Evolutionary conservation across 2,329 filamentous ascomycete species (phyloP).

Genomic region (Aspergillus spinulosporus): DNA sequence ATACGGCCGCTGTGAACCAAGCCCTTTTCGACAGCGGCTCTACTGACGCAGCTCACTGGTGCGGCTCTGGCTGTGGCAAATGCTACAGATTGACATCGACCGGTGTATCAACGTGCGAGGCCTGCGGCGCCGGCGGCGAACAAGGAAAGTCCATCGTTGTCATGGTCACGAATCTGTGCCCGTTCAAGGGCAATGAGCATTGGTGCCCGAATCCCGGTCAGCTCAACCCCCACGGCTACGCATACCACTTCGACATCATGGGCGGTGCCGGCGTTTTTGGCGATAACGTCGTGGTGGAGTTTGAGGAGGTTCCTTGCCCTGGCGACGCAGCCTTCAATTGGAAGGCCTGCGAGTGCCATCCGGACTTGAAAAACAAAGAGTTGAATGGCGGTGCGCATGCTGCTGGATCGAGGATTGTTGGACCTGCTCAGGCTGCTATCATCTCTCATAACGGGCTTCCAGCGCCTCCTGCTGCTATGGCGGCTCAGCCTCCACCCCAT

Average conservation of each 20-base stretch:
- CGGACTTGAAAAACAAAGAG: background rate
- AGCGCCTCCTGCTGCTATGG: background rate
- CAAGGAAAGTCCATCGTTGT: slow-evolving; percentile 27
- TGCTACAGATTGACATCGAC: slow-evolving; percentile 29
- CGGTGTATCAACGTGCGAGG: slow-evolving; percentile 20
- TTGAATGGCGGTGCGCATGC: background rate
- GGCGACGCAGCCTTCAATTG: background rate
- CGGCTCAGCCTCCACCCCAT: background rate
- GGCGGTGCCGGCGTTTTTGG: slow-evolving; percentile 1
- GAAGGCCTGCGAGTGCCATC: slow-evolving; percentile 13
- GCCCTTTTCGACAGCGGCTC: slow-evolving; percentile 24
- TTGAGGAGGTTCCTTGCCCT: slow-evolving; percentile 8
- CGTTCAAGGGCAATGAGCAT: slow-evolving; percentile 10
- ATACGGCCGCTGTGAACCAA: slow-evolving; percentile 28
- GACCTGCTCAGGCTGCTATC: background rate
- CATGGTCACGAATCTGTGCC: slow-evolving; percentile 20
- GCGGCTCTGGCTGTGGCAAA: slow-evolving; percentile 28
- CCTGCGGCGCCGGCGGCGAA: slow-evolving; percentile 25
- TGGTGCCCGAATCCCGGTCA: slow-evolving; percentile 10
- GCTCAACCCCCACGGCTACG: slow-evolving; percentile 8
- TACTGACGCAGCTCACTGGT: slow-evolving; percentile 23
- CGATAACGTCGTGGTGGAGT: slow-evolving; percentile 17
- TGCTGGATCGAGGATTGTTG: background rate
- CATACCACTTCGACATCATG: slow-evolving; percentile 16
- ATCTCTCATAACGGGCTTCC: background rate